Base-by-base conservation (phyloP, 805 yeast genomes). In the Schizosaccharomyces lindneri region DNA sequence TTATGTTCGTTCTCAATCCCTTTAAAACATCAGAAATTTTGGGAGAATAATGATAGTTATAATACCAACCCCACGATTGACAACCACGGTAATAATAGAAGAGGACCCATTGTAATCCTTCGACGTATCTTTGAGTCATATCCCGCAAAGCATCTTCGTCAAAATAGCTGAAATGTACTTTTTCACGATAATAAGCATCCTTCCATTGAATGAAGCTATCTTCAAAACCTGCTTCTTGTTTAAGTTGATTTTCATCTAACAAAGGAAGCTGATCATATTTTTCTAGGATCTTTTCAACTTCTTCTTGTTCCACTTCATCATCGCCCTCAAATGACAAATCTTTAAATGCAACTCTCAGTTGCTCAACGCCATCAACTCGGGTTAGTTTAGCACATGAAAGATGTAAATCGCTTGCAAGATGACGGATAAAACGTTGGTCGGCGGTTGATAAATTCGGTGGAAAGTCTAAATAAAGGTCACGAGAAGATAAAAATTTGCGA, bases 31-130 rank as follows among this genome's bases (percentile, higher is more conserved):
- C 65, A 4, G 96, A 87, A 63, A 90, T 87, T 75, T 95, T 81
- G 59, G 98, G 98, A 19, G 97, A 80, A 71, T 90, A 90, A 70
- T 93, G 97, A 71, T 86, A 85, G 65, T 76, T 80, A 70, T 79
- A 90, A 70, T 79, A 90, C 98, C 97, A 90, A 57, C 86, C 83
- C 98, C 98, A 90, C 2, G 97, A 88, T 48, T 87, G 85, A 68
- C 87, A 83, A 32, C 97, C 97, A 66, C 79, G 78, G 69, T 88
- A 90, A 72, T 90, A 90, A 73, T 90, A 90, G 68, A 78, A 82
- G 71, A 93, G 75, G 15, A 93, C 97, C 98, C 98, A 90, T 73
- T 90, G 98, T 64, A 90, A 76, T 65, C 98, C 98, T 72, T 89
- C 95, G 55, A 93, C 76, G 69, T 89, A 93, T 69, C 86, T 88